Conservation (phyloP, 148 eudicot genomes). For the Camellia japonica region DNA sequence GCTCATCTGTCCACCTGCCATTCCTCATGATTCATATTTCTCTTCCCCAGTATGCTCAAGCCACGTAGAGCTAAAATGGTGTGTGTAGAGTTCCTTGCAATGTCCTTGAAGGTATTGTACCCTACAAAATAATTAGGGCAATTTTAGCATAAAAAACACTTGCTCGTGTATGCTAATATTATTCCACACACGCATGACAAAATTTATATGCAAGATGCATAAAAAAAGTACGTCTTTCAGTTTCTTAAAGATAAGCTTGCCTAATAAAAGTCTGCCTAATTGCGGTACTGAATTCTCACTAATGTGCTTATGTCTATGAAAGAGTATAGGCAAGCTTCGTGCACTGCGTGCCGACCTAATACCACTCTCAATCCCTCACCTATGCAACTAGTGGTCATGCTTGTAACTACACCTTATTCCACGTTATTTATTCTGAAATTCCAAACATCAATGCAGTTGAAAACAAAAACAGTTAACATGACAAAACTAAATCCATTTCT, state of each 20-base stretch:
- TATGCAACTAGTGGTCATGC: neutral
- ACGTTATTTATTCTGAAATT: neutral
- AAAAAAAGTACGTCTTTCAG: neutral
- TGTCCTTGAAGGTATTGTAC: slow-evolving; percentile 41
- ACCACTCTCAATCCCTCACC: neutral
- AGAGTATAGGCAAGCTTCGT: neutral
- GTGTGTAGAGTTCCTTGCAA: slow-evolving; percentile 44
- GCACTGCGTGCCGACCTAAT: neutral
- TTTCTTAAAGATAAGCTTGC: neutral
- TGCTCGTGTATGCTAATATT: neutral
- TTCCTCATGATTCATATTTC: slow-evolving; percentile 17
- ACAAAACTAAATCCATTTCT: slow-evolving; percentile 35
- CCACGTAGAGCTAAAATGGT: slow-evolving; percentile 58
- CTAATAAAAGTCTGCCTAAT: neutral
- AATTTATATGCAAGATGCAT: neutral
- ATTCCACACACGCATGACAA: no score
- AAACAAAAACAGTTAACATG: neutral
- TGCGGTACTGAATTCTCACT: neutral
- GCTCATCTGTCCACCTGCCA: slow-evolving; percentile 27
- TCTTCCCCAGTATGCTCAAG: slow-evolving; percentile 20
- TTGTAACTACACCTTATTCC: neutral
- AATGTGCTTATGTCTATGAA: neutral
- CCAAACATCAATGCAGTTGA: neutral
- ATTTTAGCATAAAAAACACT: neutral
- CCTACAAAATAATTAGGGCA: slow-evolving; percentile 31